Conservation (phyloP, 306 rosid species). For the Castanospermum australe region DNA sequence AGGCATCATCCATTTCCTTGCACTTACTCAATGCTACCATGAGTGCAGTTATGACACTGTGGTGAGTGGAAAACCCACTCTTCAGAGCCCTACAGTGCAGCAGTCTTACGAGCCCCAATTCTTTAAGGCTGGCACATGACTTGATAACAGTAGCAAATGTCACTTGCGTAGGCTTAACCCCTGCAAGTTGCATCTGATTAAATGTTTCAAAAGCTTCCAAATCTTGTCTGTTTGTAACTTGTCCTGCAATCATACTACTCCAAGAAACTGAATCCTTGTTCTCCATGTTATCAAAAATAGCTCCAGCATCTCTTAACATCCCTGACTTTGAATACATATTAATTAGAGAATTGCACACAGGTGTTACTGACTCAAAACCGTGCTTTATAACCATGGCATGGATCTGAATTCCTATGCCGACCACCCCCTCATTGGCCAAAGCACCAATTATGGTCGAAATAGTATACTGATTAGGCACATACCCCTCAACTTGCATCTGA, state of each 20-base stretch:
- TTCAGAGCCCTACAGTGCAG: conserved; percentile 67
- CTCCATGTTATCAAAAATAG: conserved; percentile 58
- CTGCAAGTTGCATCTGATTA: conserved; percentile 54
- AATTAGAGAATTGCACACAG: conserved; percentile 65
- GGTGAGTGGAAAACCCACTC: conserved; percentile 51
- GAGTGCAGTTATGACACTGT: conserved; percentile 58
- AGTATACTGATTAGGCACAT: conserved; percentile 59
- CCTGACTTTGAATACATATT: conserved; percentile 71
- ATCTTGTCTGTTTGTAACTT: conserved; percentile 53
- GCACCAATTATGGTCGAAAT: conserved; percentile 59
- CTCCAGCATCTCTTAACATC: conserved; percentile 54
- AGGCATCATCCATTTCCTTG: conserved; percentile 60
- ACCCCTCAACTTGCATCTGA: conserved; percentile 56
- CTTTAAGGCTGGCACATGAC: conserved; percentile 57
- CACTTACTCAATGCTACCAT: conserved; percentile 74
- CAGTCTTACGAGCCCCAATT: conserved; percentile 52
- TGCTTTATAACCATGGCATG: conserved; percentile 65
- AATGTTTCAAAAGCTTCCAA: conserved; percentile 63
- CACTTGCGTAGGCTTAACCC: conserved; percentile 51
- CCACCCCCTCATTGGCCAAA: conserved; percentile 47
- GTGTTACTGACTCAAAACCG: conserved; percentile 53
- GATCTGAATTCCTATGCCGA: conserved; percentile 58
- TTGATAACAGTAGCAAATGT: conserved; percentile 60
- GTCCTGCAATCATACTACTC: conserved; percentile 78
- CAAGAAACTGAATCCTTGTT: conserved; percentile 65